A percentile compares a stretch with the other conserved stretches of the same genome.
These are phyloP conservation scores for Chrysoporthe puriensis DNA, from an alignment of 2,329 filamentous ascomycete species.

Conservation along the genomic window DNA sequence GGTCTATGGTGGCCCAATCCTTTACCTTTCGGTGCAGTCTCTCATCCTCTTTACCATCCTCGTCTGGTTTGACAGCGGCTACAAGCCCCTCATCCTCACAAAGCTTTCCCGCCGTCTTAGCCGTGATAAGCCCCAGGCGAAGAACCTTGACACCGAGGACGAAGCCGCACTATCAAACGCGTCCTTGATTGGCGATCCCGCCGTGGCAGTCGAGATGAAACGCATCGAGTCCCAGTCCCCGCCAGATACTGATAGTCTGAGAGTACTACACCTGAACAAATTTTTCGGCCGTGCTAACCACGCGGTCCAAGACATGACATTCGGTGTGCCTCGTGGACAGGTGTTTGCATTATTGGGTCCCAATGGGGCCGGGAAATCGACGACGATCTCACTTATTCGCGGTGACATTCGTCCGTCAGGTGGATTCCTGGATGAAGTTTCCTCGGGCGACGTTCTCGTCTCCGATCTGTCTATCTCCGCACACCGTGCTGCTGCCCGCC, in stretches of 20 bases:
- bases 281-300: constrained; percentile 58
- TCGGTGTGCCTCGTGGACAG: constrained; percentile 77
- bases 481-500: constrained; percentile 71
- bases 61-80: constrained; percentile 80
- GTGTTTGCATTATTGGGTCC: constrained; percentile 89
- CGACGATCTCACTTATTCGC: constrained; percentile 84
- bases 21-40: constrained; percentile 79
- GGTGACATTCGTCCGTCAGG: constrained; percentile 83
- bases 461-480: constrained; percentile 76
- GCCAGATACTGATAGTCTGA: constrained; percentile 65
- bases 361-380: constrained; percentile 90
- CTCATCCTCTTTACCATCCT: constrained; percentile 72
- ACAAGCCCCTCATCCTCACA: constrained; percentile 58
- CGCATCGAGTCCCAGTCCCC: constrained; percentile 59
- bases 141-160: constrained; percentile 21
- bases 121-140: constrained; percentile 31
- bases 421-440: not conserved
- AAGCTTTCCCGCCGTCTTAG: constrained; percentile 45
- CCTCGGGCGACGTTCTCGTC: constrained; percentile 73
- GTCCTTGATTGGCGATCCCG: constrained; percentile 50
- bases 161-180: constrained; percentile 17
- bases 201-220: constrained; percentile 66
- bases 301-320: constrained; percentile 83
- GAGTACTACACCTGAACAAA: constrained; percentile 81
- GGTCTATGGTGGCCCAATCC: constrained; percentile 80